Conservation (phyloP, 2,329 filamentous ascomycete species). For the Botrytis galanthina region DNA sequence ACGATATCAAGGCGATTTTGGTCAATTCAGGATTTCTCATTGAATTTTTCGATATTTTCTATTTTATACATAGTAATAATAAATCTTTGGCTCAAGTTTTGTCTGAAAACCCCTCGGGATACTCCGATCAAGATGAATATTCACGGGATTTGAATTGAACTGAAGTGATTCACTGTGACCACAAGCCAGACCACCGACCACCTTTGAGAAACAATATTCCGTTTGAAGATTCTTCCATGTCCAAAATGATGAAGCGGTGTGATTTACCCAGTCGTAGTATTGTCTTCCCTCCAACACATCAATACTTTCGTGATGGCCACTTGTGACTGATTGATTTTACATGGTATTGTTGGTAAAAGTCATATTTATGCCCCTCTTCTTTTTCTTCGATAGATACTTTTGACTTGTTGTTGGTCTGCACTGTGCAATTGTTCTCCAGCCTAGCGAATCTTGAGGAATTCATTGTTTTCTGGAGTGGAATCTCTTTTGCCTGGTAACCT, state of each 20-base stretch:
- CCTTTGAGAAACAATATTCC: neutral
- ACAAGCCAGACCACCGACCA: neutral
- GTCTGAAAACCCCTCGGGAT: neutral
- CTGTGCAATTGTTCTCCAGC: slow-evolving; percentile 10
- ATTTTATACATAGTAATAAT: neutral
- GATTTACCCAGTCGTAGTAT: neutral
- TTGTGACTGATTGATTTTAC: slow-evolving; percentile 6
- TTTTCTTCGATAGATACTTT: neutral
- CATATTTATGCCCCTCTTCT: neutral
- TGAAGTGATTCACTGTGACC: slow-evolving; percentile 5
- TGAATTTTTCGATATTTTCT: neutral
- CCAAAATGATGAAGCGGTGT: slow-evolving; percentile 14
- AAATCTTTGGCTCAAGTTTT: neutral
- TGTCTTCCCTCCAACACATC: slow-evolving; percentile 9
- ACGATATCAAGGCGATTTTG: neutral
- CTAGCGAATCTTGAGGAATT: slow-evolving; percentile 11
- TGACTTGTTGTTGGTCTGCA: neutral
- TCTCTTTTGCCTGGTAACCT: neutral
- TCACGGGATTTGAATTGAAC: neutral
- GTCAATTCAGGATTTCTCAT: neutral
- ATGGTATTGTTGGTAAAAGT: slow-evolving; percentile 2
- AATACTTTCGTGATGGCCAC: slow-evolving; percentile 3
- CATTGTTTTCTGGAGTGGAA: neutral
- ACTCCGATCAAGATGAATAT: neutral
- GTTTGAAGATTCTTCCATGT: neutral